These are phyloP conservation scores for Linum usitatissimum DNA, from an alignment of 345 rosid species.

Conservation along the genomic window DNA sequence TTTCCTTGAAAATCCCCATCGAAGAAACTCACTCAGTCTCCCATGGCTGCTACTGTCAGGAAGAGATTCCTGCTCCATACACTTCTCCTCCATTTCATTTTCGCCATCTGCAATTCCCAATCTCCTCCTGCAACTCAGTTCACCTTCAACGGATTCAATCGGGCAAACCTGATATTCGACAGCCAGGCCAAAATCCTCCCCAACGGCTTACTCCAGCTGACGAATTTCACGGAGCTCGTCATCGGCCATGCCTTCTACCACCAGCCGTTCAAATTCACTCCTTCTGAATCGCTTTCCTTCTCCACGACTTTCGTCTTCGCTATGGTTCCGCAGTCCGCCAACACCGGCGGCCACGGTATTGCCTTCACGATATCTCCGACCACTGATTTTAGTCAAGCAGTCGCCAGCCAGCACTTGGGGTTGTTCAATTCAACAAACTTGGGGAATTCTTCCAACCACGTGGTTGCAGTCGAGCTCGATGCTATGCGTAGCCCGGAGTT, in stretches of 20 bases:
- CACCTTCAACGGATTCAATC: slow-evolving; percentile 1
- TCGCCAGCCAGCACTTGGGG: slow-evolving; percentile 15
- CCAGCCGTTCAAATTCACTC: neutral
- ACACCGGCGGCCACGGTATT: slow-evolving; percentile 32
- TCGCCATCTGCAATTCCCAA: no score
- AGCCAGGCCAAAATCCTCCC: neutral
- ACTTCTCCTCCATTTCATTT: no score
- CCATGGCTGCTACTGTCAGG: no score
- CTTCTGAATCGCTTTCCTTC: neutral
- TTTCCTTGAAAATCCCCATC: no score
- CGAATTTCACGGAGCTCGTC: neutral
- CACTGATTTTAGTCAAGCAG: neutral
- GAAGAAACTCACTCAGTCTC: no score
- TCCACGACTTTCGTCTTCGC: slow-evolving; percentile 27
- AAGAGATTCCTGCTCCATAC: no score
- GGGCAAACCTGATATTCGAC: neutral
- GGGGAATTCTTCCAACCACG: slow-evolving; percentile 16
- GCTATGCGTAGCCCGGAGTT: slow-evolving; percentile 10
- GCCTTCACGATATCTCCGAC: slow-evolving; percentile 22
- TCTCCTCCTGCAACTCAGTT: neutral
- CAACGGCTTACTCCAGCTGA: neutral
- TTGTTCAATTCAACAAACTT: slow-evolving; percentile 10
- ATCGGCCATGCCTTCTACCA: neutral
- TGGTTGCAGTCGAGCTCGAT: slow-evolving; percentile 25
- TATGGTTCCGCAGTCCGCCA: slow-evolving; percentile 13